phyloP scores from a whole-genome alignment of 2,329 filamentous ascomycete genomes.

The Calonectria pteridis region DNA sequence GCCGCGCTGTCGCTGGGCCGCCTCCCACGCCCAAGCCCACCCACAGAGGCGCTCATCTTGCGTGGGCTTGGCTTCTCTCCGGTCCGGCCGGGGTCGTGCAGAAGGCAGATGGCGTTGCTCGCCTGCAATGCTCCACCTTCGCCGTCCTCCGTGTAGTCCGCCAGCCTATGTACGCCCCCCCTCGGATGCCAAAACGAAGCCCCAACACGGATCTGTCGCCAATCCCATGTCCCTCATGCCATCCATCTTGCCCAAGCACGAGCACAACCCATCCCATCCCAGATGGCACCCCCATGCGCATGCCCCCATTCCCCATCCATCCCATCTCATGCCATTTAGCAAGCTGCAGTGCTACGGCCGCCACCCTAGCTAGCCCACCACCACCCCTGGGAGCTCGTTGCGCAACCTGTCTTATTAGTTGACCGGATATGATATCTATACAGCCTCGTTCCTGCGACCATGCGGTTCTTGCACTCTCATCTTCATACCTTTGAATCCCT shows the following conservation, averaged over 20 bases:
- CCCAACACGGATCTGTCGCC: conserved; percentile 2
- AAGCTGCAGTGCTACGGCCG: background rate
- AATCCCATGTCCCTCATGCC: background rate
- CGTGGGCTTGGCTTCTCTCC: conserved; percentile 9
- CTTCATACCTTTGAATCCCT: conserved; percentile 9
- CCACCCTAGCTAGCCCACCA: conserved; percentile 8
- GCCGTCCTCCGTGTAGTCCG: conserved; percentile 12
- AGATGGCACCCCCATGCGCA: background rate
- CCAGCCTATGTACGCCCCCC: background rate
- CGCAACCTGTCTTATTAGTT: conserved; percentile 9
- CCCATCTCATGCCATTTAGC: conserved; percentile 10
- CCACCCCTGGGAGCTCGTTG: background rate
- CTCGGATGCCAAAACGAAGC: background rate
- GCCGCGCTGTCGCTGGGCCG: background rate
- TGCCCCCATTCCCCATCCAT: conserved; percentile 2
- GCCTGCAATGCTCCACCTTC: background rate
- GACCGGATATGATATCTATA: conserved; percentile 16
- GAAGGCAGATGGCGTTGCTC: background rate
- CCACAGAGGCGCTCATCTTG: background rate
- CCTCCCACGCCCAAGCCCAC: conserved; percentile 1
- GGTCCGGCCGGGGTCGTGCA: conserved; percentile 17
- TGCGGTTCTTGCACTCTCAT: background rate
- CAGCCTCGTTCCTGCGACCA: conserved; percentile 15
- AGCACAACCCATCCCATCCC: background rate
- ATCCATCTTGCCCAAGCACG: conserved; percentile 6